These are phyloP conservation scores for Allodekkera sacchari DNA, from an alignment of 805 yeast species.

Conservation along the genomic window DNA sequence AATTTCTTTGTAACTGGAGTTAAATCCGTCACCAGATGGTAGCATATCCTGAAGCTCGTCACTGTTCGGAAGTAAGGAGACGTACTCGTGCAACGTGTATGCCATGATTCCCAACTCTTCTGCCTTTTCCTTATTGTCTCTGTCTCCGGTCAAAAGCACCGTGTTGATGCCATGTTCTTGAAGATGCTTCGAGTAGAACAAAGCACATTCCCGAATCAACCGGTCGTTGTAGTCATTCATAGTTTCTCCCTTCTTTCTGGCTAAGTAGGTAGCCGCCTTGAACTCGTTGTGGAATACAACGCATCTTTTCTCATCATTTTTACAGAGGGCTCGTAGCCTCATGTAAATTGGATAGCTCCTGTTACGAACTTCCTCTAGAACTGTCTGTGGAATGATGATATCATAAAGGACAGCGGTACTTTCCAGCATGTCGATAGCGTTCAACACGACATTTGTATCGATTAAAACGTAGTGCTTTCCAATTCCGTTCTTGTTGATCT, in stretches of 20 bases:
- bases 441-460: slow-evolving; percentile 83
- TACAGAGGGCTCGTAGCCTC: slow-evolving; percentile 69
- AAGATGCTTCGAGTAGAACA: slow-evolving; percentile 69
- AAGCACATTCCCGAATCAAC: slow-evolving; percentile 68
- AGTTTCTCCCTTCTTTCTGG: slow-evolving; percentile 56
- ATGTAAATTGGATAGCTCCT: slow-evolving; percentile 82
- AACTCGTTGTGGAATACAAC: slow-evolving; percentile 93
- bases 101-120: slow-evolving; percentile 43
- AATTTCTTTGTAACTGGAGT: slow-evolving; percentile 36
- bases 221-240: slow-evolving; percentile 89
- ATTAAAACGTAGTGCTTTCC: slow-evolving; percentile 76
- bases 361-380: slow-evolving; percentile 85
- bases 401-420: slow-evolving; percentile 69
- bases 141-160: slow-evolving; percentile 71
- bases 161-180: slow-evolving; percentile 32
- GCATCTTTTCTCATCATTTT: slow-evolving; percentile 72
- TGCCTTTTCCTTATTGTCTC: slow-evolving; percentile 54
- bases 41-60: slow-evolving; percentile 71
- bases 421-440: slow-evolving; percentile 86
- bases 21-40: slow-evolving; percentile 43
- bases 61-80: slow-evolving; percentile 59
- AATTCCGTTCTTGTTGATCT: slow-evolving; percentile 30
- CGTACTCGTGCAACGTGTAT: slow-evolving; percentile 57
- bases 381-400: slow-evolving; percentile 92
- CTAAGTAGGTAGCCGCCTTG: slow-evolving; percentile 57